Conservation (phyloP, 495 filamentous ascomycete species). For the Mytilinidion resinicola region DNA sequence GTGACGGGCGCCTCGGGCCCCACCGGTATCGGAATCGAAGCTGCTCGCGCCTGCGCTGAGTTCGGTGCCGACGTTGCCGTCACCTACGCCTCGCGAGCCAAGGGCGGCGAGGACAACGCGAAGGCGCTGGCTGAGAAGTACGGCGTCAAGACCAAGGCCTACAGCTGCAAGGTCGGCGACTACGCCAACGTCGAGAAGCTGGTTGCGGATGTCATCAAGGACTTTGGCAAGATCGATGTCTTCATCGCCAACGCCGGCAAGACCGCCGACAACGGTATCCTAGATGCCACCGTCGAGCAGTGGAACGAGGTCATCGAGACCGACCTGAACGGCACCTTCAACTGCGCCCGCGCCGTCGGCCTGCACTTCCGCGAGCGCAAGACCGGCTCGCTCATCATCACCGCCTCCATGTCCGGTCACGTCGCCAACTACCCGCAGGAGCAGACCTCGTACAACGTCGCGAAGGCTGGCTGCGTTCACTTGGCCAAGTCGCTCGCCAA, state of each 20-base stretch:
- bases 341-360: slow-evolving; percentile 73
- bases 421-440: slow-evolving; percentile 84
- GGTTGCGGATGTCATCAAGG: slow-evolving; percentile 49
- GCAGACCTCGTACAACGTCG: slow-evolving; percentile 81
- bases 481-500: slow-evolving; percentile 73
- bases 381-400: slow-evolving; percentile 71
- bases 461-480: slow-evolving; percentile 79
- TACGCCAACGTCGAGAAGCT: slow-evolving; percentile 47
- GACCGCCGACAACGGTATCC: slow-evolving; percentile 55
- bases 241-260: slow-evolving; percentile 66
- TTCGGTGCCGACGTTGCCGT: slow-evolving; percentile 65
- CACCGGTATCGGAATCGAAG: slow-evolving; percentile 66
- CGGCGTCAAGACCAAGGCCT: slow-evolving; percentile 61
- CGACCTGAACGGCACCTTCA: slow-evolving; percentile 77
- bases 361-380: slow-evolving; percentile 60
- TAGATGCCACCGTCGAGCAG: slow-evolving; percentile 57
- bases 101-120: slow-evolving; percentile 60
- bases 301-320: slow-evolving; percentile 68
- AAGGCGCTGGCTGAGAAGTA: slow-evolving; percentile 52
- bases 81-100: slow-evolving; percentile 56
- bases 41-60: slow-evolving; percentile 65
- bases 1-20: slow-evolving; percentile 66
- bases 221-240: slow-evolving; percentile 60
- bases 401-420: slow-evolving; percentile 76
- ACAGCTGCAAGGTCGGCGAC: slow-evolving; percentile 52